A percentile compares a stretch with the other conserved stretches of the same genome.
Conservation (phyloP, 225 moss, liverwort and hornwort genomes). For the Antitrichia curtipendula region DNA sequence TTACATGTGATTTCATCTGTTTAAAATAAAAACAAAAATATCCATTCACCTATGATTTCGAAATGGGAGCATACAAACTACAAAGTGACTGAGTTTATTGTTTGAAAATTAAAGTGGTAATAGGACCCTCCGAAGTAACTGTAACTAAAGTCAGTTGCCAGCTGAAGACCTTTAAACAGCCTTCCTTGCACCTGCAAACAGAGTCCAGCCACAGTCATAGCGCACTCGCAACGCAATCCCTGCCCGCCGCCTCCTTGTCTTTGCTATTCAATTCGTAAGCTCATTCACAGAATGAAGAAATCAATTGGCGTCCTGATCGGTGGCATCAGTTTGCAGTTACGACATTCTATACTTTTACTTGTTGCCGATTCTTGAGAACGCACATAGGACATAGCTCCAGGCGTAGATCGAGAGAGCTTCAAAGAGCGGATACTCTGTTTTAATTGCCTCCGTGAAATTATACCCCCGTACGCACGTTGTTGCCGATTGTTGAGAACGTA, state of each 20-base stretch:
- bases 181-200: background rate
- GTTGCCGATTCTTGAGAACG: background rate
- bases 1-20: fast-evolving
- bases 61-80: background rate
- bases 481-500: background rate
- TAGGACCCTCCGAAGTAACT: background rate
- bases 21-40: background rate
- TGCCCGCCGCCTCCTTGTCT: background rate
- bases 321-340: background rate
- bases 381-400: background rate
- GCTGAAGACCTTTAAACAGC: background rate
- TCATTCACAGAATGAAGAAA: background rate
- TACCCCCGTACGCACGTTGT: no score
- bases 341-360: background rate
- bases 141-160: constrained; percentile 12
- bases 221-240: background rate
- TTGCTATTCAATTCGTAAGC: background rate
- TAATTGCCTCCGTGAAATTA: background rate
- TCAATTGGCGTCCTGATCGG: background rate
- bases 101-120: background rate
- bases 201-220: background rate
- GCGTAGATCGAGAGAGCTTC: background rate
- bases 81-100: background rate
- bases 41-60: no score
- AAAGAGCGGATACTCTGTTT: background rate